phyloP scores from a whole-genome alignment of 441 rosid species.

The Pelargonium fulgidum region DNA sequence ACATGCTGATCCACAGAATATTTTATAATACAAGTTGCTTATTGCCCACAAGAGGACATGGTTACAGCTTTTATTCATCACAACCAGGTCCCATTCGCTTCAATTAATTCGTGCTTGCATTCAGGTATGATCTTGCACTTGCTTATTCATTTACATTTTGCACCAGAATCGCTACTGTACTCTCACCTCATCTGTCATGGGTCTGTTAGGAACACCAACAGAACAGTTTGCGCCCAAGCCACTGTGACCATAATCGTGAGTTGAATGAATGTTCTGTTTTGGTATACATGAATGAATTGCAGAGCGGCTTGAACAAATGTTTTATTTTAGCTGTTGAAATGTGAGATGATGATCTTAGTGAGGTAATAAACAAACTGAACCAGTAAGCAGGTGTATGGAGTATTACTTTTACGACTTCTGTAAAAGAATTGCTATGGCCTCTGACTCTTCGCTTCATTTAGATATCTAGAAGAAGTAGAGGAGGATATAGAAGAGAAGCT shows the following conservation, averaged over 20 bases:
- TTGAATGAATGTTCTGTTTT: background rate
- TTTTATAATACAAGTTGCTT: background rate
- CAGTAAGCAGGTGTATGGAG: background rate
- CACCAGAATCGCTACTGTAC: background rate
- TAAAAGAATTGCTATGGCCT: constrained; percentile 19
- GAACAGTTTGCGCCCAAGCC: background rate
- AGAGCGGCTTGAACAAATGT: background rate
- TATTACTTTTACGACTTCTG: background rate
- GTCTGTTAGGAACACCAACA: background rate
- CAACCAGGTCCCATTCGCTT: background rate
- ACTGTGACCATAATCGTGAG: background rate
- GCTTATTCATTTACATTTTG: background rate
- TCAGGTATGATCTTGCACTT: background rate
- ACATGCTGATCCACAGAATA: background rate
- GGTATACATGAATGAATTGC: background rate
- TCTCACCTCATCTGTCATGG: background rate
- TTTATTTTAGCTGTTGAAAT: background rate
- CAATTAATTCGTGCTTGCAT: background rate
- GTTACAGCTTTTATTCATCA: background rate
- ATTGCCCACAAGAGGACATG: background rate
- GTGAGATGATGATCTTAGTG: too few species aligned
- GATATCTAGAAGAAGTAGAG: constrained; percentile 35
- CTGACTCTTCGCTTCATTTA: constrained; percentile 25
- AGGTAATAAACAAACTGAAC: background rate
- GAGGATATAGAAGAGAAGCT: constrained; percentile 32